These are phyloP conservation scores for Rhizopogon vesiculosus DNA, from an alignment of 768 basidiomycete species.

Conservation along the genomic window DNA sequence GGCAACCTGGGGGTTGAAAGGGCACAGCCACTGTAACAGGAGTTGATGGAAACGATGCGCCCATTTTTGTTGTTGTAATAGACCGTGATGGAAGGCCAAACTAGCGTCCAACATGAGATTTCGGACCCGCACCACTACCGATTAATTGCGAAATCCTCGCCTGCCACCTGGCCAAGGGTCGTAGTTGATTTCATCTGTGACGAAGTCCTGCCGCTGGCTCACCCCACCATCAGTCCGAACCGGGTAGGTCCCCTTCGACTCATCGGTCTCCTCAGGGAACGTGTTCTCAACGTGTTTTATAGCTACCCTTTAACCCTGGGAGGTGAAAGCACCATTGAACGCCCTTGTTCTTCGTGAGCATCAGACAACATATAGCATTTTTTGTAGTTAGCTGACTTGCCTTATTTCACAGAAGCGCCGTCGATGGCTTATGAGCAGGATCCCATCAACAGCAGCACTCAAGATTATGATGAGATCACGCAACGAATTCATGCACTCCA, in stretches of 20 bases:
- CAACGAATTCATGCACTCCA: slow-evolving; percentile 21
- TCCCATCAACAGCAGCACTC: slow-evolving; percentile 5
- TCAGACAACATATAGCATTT: background rate
- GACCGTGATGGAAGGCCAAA: background rate
- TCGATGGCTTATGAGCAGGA: slow-evolving; percentile 22
- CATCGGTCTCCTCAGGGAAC: slow-evolving; percentile 18
- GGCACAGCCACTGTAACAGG: background rate
- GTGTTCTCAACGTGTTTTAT: slow-evolving; percentile 23
- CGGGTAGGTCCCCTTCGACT: slow-evolving; percentile 10
- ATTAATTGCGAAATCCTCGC: background rate
- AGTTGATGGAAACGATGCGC: background rate
- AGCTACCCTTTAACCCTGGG: slow-evolving; percentile 23
- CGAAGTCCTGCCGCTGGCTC: slow-evolving; percentile 11
- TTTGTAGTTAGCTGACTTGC: background rate
- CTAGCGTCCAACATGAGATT: background rate
- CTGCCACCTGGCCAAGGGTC: background rate
- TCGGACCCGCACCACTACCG: background rate
- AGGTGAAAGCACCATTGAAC: slow-evolving; percentile 15
- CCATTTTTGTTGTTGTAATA: background rate
- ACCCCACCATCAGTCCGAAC: slow-evolving; percentile 14
- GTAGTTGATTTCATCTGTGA: background rate
- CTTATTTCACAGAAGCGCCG: slow-evolving; percentile 4
- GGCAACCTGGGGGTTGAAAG: too few relatives aligned
- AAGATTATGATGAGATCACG: slow-evolving; percentile 22
- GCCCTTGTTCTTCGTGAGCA: slow-evolving; percentile 17